These are phyloP conservation scores for Penicillium digitatum DNA, from an alignment of 2,329 filamentous ascomycete species.

Conservation along the genomic window DNA sequence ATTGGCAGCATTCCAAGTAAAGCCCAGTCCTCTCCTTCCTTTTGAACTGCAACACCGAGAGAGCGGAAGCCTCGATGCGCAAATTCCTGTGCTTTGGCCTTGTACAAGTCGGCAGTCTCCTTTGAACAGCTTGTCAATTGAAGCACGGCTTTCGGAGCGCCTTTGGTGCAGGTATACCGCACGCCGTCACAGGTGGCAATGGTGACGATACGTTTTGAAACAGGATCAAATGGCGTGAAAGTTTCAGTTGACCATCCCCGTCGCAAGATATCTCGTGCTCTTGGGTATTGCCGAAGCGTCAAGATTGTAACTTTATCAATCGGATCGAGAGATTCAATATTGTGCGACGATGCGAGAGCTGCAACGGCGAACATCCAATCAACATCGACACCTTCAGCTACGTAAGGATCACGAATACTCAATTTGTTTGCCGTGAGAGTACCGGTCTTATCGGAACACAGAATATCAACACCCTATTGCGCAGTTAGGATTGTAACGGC, in stretches of 20 bases:
- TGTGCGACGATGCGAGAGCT: conserved; percentile 71
- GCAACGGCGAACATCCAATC: conserved; percentile 83
- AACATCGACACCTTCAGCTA: conserved; percentile 70
- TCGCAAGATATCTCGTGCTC: conserved; percentile 68
- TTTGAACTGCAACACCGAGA: conserved; percentile 72
- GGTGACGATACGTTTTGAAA: conserved; percentile 74
- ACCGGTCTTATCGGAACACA: conserved; percentile 79
- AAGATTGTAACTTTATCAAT: conserved; percentile 77
- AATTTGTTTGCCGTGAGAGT: conserved; percentile 63
- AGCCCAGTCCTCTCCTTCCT: conserved; percentile 69
- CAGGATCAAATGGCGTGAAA: conserved; percentile 67
- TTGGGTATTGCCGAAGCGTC: conserved; percentile 69
- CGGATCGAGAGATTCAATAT: conserved; percentile 71
- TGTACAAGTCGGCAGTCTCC: conserved; percentile 63
- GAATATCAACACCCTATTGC: conserved; percentile 63
- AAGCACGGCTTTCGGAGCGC: conserved; percentile 71
- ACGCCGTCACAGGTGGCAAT: conserved; percentile 65
- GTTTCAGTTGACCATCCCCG: conserved; percentile 72
- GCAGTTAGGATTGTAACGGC: conserved; percentile 8
- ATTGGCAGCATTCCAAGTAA: conserved; percentile 73
- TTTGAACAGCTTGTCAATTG: conserved; percentile 64
- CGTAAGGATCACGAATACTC: conserved; percentile 71
- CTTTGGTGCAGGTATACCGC: conserved; percentile 70
- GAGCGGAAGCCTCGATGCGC: conserved; percentile 75
- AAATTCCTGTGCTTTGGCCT: conserved; percentile 68